Base-by-base conservation (phyloP, 306 rosid genomes). In the Cicer yamashitae region DNA sequence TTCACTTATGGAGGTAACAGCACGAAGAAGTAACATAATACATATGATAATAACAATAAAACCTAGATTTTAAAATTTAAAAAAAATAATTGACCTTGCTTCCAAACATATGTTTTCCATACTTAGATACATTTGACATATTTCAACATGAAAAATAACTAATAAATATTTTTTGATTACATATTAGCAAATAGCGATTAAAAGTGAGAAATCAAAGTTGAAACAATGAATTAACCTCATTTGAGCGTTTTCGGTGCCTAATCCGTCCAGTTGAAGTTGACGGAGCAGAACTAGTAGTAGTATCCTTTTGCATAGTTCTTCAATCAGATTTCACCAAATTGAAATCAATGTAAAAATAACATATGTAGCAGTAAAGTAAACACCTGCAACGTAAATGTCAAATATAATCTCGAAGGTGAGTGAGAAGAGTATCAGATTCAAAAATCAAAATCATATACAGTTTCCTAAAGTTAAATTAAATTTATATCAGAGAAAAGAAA, bases 191-290 rank as follows among this genome's bases (percentile, higher is more conserved):
- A 54, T 25, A 10, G 57, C 10, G 11, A 46, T 63, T 53, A 18
- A 69, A 8, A 46, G 69, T 7, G 25, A 56, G 25, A 69, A 65
- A 69, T 34, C 20, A 69, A 52, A 57, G 41, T 58, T 56, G 67
- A 71, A 75, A 11, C 48, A 82, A 70, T 7, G 62, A 77, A 60
- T 60, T 60, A 60, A 91, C 97, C 97, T 89, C 97, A 82, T 81
- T 84, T 70, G 97, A 85, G 72, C 97, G 97, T 79, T 70, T 88
- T 7, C 96, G 93, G 67, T 91, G 89, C 84, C 97, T 86, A 70
- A 75, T 68, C 41, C 93, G 89, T 58, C 71, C 66, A 25, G 79
- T 48, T 10, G 92, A 72, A 50, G 77, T 57, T 62, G 87, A 61
- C 7, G 88, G 71, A 38, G 64, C 14, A 22, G 39, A 5, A 71